phyloP scores from a whole-genome alignment of 1,284 basidiomycete genomes.

The Phylloporus sp. region DNA sequence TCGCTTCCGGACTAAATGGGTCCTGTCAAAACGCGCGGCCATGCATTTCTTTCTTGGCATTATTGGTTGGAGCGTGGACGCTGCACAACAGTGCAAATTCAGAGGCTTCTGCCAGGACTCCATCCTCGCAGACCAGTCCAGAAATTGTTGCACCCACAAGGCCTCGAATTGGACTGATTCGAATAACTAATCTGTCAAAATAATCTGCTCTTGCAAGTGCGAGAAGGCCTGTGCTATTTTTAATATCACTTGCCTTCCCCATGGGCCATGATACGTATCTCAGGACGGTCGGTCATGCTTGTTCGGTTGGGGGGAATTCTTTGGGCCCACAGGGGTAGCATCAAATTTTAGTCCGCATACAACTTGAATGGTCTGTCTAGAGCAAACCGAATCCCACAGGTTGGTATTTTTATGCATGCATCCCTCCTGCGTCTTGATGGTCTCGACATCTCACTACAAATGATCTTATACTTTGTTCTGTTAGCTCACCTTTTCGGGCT shows the following conservation, averaged over 20 bases:
- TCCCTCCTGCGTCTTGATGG: not conserved
- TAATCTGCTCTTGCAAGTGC: not conserved
- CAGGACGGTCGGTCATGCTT: not conserved
- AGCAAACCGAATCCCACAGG: not conserved
- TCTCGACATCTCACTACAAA: not conserved
- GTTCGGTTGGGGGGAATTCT: not conserved
- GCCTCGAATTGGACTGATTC: not conserved
- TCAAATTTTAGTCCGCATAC: not conserved
- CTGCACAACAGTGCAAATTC: not conserved
- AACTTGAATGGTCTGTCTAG: not conserved
- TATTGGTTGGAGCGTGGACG: not conserved
- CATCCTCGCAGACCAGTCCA: not conserved
- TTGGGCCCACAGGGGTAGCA: not conserved
- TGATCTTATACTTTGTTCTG: slow-evolving; percentile 27
- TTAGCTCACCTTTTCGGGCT: slow-evolving; percentile 25
- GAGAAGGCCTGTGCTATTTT: not conserved
- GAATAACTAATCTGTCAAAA: not conserved
- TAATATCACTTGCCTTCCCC: not conserved
- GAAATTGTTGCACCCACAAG: too few relatives aligned
- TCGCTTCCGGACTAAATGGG: not conserved
- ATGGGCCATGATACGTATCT: not conserved
- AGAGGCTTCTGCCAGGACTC: not conserved
- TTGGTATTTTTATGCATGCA: not conserved
- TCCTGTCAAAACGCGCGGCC: not conserved
- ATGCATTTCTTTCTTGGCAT: not conserved